phyloP scores from a whole-genome alignment of 1,284 basidiomycete genomes.

The Naganishia sp. region DNA sequence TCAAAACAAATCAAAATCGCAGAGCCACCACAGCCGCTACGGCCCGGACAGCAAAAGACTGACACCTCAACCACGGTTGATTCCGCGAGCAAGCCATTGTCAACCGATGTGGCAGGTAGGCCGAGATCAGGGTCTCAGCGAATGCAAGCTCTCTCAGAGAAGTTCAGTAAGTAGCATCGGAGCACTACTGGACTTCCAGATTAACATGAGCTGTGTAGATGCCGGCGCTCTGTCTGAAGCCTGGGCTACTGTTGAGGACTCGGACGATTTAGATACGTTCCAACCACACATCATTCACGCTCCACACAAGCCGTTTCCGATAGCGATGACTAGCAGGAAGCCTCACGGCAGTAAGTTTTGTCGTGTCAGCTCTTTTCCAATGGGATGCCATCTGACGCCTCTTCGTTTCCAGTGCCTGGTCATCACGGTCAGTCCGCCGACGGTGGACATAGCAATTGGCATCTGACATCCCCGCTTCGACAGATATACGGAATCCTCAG shows the following conservation, averaged over 20 bases:
- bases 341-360: constrained; percentile 61
- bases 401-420: constrained; percentile 42
- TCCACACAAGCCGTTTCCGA: constrained; percentile 66
- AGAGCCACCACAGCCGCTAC: constrained; percentile 13
- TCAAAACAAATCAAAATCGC: constrained; percentile 26
- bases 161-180: constrained; percentile 45
- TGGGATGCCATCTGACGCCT: background rate
- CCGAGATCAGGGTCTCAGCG: constrained; percentile 39
- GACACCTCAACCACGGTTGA: background rate
- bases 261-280: constrained; percentile 57
- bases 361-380: too few relatives aligned
- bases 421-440: constrained; percentile 47
- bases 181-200: background rate
- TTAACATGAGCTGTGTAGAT: constrained; percentile 41
- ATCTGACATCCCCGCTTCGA: constrained; percentile 60
- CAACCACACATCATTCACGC: constrained; percentile 62
- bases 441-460: constrained; percentile 64
- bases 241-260: constrained; percentile 57
- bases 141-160: constrained; percentile 51
- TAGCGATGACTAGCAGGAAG: constrained; percentile 70
- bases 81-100: background rate
- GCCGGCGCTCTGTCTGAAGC: constrained; percentile 55
- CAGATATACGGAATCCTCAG: constrained; percentile 66
- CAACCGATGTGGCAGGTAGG: constrained; percentile 10
- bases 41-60: background rate